These are phyloP conservation scores for Pyrenophora graminea DNA, from an alignment of 2,329 filamentous ascomycete species.

Conservation along the genomic window DNA sequence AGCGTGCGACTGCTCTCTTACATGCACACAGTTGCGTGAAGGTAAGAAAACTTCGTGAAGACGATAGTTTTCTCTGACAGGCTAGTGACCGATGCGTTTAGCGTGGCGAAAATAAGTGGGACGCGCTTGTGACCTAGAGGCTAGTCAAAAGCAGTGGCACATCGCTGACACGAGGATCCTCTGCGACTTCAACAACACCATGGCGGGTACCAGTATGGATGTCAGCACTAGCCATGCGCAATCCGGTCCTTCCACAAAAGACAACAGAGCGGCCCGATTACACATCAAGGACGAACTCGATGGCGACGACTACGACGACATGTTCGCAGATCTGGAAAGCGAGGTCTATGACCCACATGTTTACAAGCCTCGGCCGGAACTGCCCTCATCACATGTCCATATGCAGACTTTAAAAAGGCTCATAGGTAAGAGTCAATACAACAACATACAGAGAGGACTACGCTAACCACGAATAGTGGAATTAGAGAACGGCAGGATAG, in stretches of 20 bases:
- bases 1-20: too few species aligned
- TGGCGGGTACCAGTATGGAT: constrained; percentile 9
- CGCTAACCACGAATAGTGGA: constrained; percentile 20
- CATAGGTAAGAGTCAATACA: constrained; percentile 29
- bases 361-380: constrained; percentile 32
- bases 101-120: too few species aligned
- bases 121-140: not conserved
- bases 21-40: too few species aligned
- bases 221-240: constrained; percentile 5
- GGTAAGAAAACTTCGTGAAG: too few species aligned
- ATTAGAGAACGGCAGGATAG: constrained; percentile 33
- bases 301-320: constrained; percentile 2
- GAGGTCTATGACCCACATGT: constrained; percentile 4
- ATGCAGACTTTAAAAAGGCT: constrained; percentile 29
- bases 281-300: constrained; percentile 22
- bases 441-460: not conserved
- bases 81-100: too few species aligned
- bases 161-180: too few species aligned
- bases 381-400: constrained; percentile 22
- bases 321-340: not conserved
- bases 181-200: too few species aligned
- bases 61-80: too few species aligned
- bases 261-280: not conserved
- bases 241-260: not conserved
- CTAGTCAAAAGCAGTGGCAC: not conserved